Evolutionary conservation across 1,284 basidiomycete genomes (phyloP), one percentile per base, ranked within the genome.

Genomic region (Leccinum pachyderme): DNA sequence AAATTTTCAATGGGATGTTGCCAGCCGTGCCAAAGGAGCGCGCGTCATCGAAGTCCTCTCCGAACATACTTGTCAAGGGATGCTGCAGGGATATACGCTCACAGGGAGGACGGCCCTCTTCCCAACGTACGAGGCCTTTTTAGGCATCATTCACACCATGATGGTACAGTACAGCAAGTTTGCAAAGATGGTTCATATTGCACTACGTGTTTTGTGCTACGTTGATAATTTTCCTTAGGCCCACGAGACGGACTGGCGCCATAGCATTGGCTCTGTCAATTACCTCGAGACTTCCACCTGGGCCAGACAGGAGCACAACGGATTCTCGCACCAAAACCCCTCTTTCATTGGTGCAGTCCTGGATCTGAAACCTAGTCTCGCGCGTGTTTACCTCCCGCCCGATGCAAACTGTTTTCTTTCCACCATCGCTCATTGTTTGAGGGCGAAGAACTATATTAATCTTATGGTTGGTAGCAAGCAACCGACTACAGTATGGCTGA

Each of bases 211-310:
- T 25, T 12, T 46, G 31, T 11, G 22, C 31, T 47, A 25, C 11
- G 32, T 47, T 37, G 3, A 59, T 46, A 24, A 25, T 31, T 12
- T 32, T 7, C 31, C 15, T 5, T 51, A 80, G 77, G 81, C 83
- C 2, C 67, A 72, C n/a, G 91, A 95, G 69, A 89, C 84, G 9
- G 73, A 72, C 4, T 95, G 92, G 91, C 80, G 91, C 45, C 77
- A 83, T 47, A 81, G 85, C 24, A 77, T 83, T 51, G 83, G 89
- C 1, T 89, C 87, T 8, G 76, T 95, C 61, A 95, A 92, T 69
- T 94, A 93, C 67, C 77, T 95, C 62, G 90, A 92, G 72, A 93
- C 91, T 0, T 88, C 86, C 9, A 93, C 92, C 0, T 95, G 92
- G 89, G 74, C 91, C 4, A 83, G 93, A 45, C 90, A 92, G 67